Base-by-base conservation (phyloP, 306 rosid genomes). In the Astragalus membranaceus region DNA sequence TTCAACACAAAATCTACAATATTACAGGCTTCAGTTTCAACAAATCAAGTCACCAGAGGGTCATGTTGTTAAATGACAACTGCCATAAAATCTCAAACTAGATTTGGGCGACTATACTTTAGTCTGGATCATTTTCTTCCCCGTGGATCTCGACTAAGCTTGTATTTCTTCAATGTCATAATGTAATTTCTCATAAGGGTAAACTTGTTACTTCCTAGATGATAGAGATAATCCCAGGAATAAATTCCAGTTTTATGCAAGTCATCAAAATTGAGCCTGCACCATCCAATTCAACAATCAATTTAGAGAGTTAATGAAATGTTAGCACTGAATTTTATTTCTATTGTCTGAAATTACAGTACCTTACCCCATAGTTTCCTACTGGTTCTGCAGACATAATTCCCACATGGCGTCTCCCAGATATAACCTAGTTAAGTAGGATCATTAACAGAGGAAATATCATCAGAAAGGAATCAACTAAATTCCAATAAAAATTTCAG, bases 361-460 rank as follows among this genome's bases (percentile, higher is more conserved):
- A 93, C 94, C 97, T 85, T 76, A 93, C 85, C 89, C 97, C 97
- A 74, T 90, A 93, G 96, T 88, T 93, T 64, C 97, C 94, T 43
- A 90, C 90, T 39, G 84, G 96, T 69, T 90, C 96, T 17, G 90
- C 90, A 26, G 94, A 86, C 96, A 90, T 88, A 64, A 93, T 93
- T 58, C 92, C 90, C 32, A 89, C 90, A 17, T 83, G 88, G 43
- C 87, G 85, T 81, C 92, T 78, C 53, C 98, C 95, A 2, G 81
- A 86, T 72, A 92, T 92, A 73, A 87, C 96, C 92, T 92, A 60
- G 36, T 37, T 78, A 14, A 35, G 7, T 58, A 6, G 7, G 43
- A 26, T 37, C 47, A 42, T 48, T 52, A 39, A 62, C 16, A 47
- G 57, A 75, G 16, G 5, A 53, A 54, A n/a, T 32, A 58, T 33